A percentile compares a stretch with the other conserved stretches of the same genome.
Evolutionary conservation across 495 filamentous ascomycete species (phyloP).

Genomic region (Parachaetomium inaequale): DNA sequence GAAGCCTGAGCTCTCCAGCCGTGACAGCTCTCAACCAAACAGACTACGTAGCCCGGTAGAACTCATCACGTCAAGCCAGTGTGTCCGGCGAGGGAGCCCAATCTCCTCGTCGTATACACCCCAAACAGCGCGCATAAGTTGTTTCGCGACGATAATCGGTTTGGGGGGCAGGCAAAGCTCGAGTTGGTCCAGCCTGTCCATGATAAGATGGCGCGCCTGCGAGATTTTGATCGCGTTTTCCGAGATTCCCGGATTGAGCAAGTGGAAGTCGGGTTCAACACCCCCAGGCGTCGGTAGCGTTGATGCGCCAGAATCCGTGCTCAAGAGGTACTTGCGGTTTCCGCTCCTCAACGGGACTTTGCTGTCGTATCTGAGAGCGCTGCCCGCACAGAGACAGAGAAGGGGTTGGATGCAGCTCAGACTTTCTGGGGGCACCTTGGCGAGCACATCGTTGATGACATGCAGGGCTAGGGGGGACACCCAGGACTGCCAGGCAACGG

Average conservation of each 20-base stretch:
- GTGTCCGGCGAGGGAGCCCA: slow-evolving; percentile 27
- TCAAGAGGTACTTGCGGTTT: slow-evolving; percentile 20
- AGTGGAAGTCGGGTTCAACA: not conserved
- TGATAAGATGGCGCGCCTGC: slow-evolving; percentile 27
- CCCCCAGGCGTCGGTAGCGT: not conserved
- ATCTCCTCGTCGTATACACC: slow-evolving; percentile 34
- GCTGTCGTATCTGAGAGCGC: slow-evolving; percentile 30
- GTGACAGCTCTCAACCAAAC: slow-evolving; percentile 25
- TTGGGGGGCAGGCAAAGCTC: slow-evolving; percentile 34
- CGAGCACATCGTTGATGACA: slow-evolving; percentile 26
- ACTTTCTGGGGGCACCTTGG: slow-evolving; percentile 21
- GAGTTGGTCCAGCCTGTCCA: slow-evolving; percentile 30
- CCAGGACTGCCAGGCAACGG: slow-evolving; percentile 27
- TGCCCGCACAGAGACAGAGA: slow-evolving; percentile 35
- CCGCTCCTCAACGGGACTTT: slow-evolving; percentile 23
- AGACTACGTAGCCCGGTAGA: slow-evolving; percentile 32
- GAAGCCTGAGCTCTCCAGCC: not conserved
- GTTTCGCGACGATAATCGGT: slow-evolving; percentile 34
- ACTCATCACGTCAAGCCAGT: slow-evolving; percentile 38
- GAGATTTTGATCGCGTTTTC: slow-evolving; percentile 26
- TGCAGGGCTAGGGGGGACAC: slow-evolving; percentile 29
- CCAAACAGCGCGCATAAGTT: slow-evolving; percentile 33
- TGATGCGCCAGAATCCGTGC: slow-evolving; percentile 7
- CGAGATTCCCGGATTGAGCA: slow-evolving; percentile 7
- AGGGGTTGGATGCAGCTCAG: slow-evolving; percentile 35